phyloP scores from a whole-genome alignment of 2,329 filamentous ascomycete species.

The Pestalotiopsis sp. region DNA sequence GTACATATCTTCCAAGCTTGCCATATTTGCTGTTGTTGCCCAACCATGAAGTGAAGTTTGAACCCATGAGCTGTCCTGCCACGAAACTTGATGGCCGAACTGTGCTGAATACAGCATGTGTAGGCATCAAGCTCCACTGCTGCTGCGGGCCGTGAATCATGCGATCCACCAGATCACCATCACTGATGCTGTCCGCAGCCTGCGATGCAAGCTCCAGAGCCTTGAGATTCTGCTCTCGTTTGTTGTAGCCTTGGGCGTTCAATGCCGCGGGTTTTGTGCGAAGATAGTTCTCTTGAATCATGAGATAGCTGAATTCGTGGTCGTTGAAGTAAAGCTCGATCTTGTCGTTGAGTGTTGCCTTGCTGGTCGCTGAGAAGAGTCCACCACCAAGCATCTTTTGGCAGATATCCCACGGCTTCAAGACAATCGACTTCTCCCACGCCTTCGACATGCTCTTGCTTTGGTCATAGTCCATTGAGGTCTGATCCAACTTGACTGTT shows the following conservation, averaged over 20 bases:
- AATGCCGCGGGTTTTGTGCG: constrained; percentile 74
- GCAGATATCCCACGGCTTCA: constrained; percentile 98
- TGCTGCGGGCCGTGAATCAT: constrained; percentile 99
- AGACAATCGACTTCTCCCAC: constrained; percentile 95
- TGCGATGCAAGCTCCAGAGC: constrained; percentile 83
- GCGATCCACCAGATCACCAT: constrained; percentile 91
- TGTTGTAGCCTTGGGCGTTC: constrained; percentile 57
- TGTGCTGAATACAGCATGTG: constrained; percentile 93
- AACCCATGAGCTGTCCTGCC: constrained; percentile 73
- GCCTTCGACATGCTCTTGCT: constrained; percentile 94
- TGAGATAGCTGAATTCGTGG: constrained; percentile 94
- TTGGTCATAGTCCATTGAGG: constrained; percentile 78
- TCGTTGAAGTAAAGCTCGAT: constrained; percentile 99
- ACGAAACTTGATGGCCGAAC: constrained; percentile 88
- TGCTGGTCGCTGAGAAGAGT: constrained; percentile 82
- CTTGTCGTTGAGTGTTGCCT: constrained; percentile 91
- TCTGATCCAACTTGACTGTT: constrained; percentile 86
- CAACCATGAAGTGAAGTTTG: constrained; percentile 87
- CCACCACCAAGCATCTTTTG: constrained; percentile 87
- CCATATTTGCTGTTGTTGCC: constrained; percentile 90
- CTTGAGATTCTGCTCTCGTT: constrained; percentile 75
- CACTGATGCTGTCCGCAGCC: constrained; percentile 94
- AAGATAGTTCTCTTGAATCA: constrained; percentile 98
- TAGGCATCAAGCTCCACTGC: constrained; percentile 97
- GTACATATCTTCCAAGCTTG: constrained; percentile 77